Evolutionary conservation across 164 flowering plant species (phyloP).

Genomic region (Aristolochia contorta): DNA sequence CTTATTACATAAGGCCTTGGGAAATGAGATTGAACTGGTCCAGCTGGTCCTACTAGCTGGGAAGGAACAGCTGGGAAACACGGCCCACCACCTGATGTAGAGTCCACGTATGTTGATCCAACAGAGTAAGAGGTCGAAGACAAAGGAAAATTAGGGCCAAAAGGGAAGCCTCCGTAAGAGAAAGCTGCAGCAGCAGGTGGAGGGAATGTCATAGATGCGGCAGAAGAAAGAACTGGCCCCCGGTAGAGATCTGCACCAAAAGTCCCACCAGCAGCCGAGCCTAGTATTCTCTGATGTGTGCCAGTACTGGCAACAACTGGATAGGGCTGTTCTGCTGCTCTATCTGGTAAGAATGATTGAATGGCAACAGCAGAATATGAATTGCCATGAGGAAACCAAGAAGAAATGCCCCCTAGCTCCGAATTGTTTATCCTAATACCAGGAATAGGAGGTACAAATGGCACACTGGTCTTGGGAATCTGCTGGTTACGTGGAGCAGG

Average conservation of each 20-base stretch:
- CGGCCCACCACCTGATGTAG: conserved; percentile 45
- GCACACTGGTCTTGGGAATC: conserved; percentile 16
- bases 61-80: conserved; percentile 42
- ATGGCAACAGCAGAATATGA: conserved; percentile 36
- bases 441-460: conserved; percentile 29
- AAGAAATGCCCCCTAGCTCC: conserved; percentile 41
- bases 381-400: conserved; percentile 47
- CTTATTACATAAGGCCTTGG: conserved; percentile 56
- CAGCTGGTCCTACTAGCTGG: conserved; percentile 34
- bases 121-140: conserved; percentile 52
- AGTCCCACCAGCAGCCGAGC: conserved; percentile 34
- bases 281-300: conserved; percentile 38
- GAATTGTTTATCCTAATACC: conserved; percentile 40
- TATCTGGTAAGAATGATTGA: conserved; percentile 57
- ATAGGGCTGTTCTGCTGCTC: conserved; percentile 47
- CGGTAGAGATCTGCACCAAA: conserved; percentile 58
- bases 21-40: conserved; percentile 42
- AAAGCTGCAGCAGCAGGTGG: conserved; percentile 30
- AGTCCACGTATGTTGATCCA: conserved; percentile 47
- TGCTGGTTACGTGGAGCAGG: conserved; percentile 26
- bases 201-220: conserved; percentile 22
- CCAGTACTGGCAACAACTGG: conserved; percentile 42
- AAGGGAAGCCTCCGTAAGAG: conserved; percentile 59
- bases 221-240: conserved; percentile 58
- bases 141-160: conserved; percentile 53